phyloP scores from a whole-genome alignment of 2,329 filamentous ascomycete species.

The Fusarium denticulatum region DNA sequence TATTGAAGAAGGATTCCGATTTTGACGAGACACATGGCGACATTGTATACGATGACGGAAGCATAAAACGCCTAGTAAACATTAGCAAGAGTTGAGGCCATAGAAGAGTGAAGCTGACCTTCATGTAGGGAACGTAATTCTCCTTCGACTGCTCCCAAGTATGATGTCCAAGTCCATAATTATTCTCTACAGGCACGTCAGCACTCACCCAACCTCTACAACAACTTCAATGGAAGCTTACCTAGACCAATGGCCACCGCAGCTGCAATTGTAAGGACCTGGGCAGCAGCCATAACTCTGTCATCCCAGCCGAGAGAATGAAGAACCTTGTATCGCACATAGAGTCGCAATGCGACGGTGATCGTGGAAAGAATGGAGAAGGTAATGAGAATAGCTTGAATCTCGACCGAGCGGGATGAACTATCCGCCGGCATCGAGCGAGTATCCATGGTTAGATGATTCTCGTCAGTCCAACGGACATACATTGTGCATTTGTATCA shows the following conservation, averaged over 20 bases:
- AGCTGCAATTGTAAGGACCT: constrained; percentile 1
- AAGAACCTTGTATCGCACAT: background rate
- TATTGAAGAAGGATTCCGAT: constrained; percentile 23
- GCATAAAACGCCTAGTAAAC: constrained; percentile 8
- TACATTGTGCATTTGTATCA: background rate
- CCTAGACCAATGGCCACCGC: constrained; percentile 14
- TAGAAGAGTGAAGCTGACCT: background rate
- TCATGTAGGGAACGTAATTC: constrained; percentile 16
- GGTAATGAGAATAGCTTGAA: background rate
- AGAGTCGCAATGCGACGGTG: constrained; percentile 1
- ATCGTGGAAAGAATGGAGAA: constrained; percentile 15
- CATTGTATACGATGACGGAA: constrained; percentile 12
- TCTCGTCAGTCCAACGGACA: background rate
- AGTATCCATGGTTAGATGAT: background rate
- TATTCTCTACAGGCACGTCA: background rate
- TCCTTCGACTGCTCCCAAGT: constrained; percentile 7
- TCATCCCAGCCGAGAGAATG: constrained; percentile 19
- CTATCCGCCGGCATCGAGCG: background rate
- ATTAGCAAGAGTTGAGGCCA: accelerated
- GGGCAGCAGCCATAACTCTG: constrained; percentile 10
- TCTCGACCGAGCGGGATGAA: constrained; percentile 12
- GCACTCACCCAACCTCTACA: background rate
- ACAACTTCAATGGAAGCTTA: accelerated
- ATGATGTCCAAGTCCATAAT: constrained; percentile 20
- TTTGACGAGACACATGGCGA: constrained; percentile 21